Conservation (phyloP, 306 rosid species). For the Ziziphus jujuba region DNA sequence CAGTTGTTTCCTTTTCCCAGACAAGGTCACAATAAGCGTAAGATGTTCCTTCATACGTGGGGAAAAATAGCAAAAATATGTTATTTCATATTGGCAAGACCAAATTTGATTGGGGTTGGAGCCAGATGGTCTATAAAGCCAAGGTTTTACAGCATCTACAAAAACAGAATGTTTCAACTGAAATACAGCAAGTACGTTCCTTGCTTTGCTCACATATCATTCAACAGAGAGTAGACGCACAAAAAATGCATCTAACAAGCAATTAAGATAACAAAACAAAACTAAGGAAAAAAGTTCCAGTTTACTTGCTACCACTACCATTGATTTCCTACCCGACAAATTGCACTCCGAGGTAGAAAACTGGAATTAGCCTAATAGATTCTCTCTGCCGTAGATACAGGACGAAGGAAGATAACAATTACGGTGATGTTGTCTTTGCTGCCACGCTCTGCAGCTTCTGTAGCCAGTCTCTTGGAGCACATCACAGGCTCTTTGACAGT, state of each 20-base stretch:
- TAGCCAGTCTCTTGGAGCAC: conserved; percentile 94
- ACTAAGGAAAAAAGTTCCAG: not conserved
- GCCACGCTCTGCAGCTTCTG: conserved; percentile 87
- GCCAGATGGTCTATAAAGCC: too few relatives aligned
- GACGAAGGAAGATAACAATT: conserved; percentile 70
- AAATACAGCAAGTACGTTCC: too few relatives aligned
- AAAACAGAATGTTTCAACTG: too few relatives aligned
- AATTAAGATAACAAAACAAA: not conserved
- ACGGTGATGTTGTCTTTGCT: conserved; percentile 90
- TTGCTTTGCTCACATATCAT: too few relatives aligned
- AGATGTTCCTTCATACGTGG: too few relatives aligned
- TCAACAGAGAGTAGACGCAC: too few relatives aligned
- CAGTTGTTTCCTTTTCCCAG: too few relatives aligned
- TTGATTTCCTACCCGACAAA: not conserved
- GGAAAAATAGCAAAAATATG: too few relatives aligned
- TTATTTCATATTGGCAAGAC: too few relatives aligned
- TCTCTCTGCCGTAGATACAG: conserved; percentile 89
- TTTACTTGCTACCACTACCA: not conserved
- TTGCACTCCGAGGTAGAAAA: not conserved
- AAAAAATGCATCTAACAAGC: not conserved
- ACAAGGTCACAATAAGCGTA: too few relatives aligned
- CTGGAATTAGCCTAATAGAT: conserved; percentile 46
- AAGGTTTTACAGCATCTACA: too few relatives aligned
- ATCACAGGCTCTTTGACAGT: conserved; percentile 91
- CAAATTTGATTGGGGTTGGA: too few relatives aligned